Evolutionary conservation across 176 grass and related monocot species (phyloP).

Genomic region (Tillandsia fasciculata): DNA sequence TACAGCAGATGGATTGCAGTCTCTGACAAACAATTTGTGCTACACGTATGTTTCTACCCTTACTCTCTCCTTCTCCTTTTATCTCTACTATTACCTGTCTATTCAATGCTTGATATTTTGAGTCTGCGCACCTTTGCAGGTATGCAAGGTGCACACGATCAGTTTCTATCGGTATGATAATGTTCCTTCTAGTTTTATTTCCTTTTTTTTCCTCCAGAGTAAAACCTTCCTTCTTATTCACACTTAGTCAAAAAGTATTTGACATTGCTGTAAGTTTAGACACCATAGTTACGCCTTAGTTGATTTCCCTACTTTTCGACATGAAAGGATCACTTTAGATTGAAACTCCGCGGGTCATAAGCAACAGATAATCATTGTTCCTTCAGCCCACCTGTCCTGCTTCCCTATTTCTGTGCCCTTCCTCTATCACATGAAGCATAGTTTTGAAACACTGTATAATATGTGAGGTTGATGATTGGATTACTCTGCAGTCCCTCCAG

Average conservation of each 20-base stretch:
- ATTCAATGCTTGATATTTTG: neutral
- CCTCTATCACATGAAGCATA: neutral
- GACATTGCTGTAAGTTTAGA: neutral
- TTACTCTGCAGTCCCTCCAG: constrained; percentile 52
- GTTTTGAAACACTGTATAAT: neutral
- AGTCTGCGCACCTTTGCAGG: constrained; percentile 16
- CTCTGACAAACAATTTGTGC: constrained; percentile 64
- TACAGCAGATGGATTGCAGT: constrained; percentile 49
- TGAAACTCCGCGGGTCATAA: neutral
- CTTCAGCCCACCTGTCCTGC: neutral
- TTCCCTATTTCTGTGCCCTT: neutral
- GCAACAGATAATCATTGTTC: too few species aligned
- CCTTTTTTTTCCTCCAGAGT: too few species aligned
- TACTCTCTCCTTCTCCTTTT: neutral
- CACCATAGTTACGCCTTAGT: neutral
- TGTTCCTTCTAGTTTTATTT: too few species aligned
- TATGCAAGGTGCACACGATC: constrained; percentile 72
- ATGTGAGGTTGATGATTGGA: neutral
- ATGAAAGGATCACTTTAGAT: neutral
- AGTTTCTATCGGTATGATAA: constrained; percentile 57
- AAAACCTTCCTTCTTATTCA: neutral
- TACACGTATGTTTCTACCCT: constrained; percentile 42
- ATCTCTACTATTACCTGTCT: neutral
- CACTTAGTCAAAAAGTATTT: neutral
- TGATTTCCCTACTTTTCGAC: neutral